Percentiles rank a stretch among this genome's conserved stretches.
Conservation (phyloP, 2,329 filamentous ascomycete genomes). For the Fusarium sp. region DNA sequence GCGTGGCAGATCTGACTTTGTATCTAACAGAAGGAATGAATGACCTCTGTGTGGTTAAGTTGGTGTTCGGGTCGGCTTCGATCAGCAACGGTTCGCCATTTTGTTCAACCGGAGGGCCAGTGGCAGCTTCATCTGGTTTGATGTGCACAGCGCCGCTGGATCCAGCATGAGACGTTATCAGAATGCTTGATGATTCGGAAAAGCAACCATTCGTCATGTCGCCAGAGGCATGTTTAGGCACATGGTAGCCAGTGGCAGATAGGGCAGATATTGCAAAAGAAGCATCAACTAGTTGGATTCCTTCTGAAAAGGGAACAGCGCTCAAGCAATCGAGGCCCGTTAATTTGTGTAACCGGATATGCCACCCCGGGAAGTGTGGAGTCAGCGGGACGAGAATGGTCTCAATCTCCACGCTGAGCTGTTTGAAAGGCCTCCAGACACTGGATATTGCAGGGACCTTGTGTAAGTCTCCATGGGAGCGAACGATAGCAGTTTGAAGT, state of each 20-base stretch:
- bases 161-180: neutral
- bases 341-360: slow-evolving; percentile 34
- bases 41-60: slow-evolving; percentile 3
- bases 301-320: neutral
- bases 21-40: slow-evolving; percentile 10
- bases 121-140: neutral
- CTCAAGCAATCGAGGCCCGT: neutral
- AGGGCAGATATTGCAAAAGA: slow-evolving; percentile 21
- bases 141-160: slow-evolving; percentile 10
- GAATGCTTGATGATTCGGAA: neutral
- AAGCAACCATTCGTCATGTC: neutral
- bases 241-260: slow-evolving; percentile 1
- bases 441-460: slow-evolving; percentile 5
- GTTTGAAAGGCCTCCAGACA: slow-evolving; percentile 41
- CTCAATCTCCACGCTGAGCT: slow-evolving; percentile 25
- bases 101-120: too few relatives aligned
- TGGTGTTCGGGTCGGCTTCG: slow-evolving; percentile 16
- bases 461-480: neutral
- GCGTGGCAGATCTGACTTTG: neutral
- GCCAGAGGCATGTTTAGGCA: neutral
- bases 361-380: slow-evolving; percentile 41
- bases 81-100: slow-evolving; percentile 1
- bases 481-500: neutral
- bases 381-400: slow-evolving; percentile 37
- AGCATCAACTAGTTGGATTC: slow-evolving; percentile 8